Evolutionary conservation across 177 flowering plant species (phyloP).

Genomic region (Vitis hybrid): DNA sequence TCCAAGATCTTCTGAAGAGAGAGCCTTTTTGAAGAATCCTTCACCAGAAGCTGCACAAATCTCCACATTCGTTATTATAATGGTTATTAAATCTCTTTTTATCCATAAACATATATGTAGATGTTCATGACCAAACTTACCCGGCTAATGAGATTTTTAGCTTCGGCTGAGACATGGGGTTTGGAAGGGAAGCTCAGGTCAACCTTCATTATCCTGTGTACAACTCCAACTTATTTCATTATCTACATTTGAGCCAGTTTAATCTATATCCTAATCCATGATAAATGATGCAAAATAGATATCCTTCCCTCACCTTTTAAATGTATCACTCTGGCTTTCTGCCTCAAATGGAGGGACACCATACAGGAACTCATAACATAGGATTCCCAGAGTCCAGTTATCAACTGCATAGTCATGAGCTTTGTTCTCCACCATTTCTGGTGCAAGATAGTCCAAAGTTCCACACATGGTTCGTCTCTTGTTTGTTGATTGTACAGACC

Average conservation of each 20-base stretch:
- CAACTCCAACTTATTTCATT: not conserved
- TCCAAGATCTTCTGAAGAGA: conserved; percentile 75
- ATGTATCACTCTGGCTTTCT: conserved; percentile 72
- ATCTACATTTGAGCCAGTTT: not conserved
- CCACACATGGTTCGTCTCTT: conserved; percentile 95
- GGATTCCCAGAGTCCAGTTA: conserved; percentile 93
- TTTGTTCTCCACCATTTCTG: conserved; percentile 90
- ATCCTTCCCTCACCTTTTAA: conserved; percentile 49
- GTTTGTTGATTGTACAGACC: conserved; percentile 88
- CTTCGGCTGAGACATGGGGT: conserved; percentile 66
- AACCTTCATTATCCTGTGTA: conserved; percentile 70
- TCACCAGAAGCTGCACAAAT: conserved; percentile 72
- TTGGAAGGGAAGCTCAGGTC: conserved; percentile 74
- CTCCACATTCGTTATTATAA: not conserved
- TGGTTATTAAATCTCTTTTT: not conserved
- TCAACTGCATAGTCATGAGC: conserved; percentile 86
- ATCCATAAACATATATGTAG: not conserved
- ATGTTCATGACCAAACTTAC: conserved; percentile 32
- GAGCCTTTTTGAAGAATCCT: conserved; percentile 78
- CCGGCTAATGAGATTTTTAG: conserved; percentile 63
- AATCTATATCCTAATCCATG: not conserved
- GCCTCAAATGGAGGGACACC: conserved; percentile 96
- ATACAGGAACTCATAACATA: conserved; percentile 90
- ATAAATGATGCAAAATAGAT: not conserved
- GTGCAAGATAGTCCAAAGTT: conserved; percentile 91